These are phyloP conservation scores for Teratosphaeria gauchensis DNA, from an alignment of 2,329 filamentous ascomycete genomes.

Conservation along the genomic window DNA sequence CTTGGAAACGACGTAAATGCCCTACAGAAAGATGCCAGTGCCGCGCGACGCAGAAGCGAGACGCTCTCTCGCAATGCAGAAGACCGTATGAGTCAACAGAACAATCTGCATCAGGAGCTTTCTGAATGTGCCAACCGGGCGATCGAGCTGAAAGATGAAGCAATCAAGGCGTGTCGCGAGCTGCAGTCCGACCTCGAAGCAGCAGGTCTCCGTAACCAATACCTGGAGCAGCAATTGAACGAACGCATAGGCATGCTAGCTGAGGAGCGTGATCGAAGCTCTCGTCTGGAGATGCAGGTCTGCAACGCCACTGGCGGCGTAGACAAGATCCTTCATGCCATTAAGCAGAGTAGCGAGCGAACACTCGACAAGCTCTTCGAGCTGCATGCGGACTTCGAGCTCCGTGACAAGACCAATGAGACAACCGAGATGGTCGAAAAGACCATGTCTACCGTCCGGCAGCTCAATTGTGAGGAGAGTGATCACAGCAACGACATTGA, in stretches of 20 bases:
- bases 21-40: slow-evolving; percentile 9
- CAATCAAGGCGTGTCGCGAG: slow-evolving; percentile 10
- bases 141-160: slow-evolving; percentile 8
- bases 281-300: slow-evolving; percentile 14
- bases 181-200: slow-evolving; percentile 9
- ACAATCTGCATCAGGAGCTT: slow-evolving; percentile 7
- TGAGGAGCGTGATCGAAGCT: slow-evolving; percentile 16
- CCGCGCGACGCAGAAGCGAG: slow-evolving; percentile 5
- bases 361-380: slow-evolving; percentile 17
- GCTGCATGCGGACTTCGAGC: slow-evolving; percentile 9
- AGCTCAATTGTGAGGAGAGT: slow-evolving; percentile 9
- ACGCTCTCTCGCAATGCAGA: slow-evolving; percentile 5
- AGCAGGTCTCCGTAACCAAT: slow-evolving; percentile 4
- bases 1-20: slow-evolving; percentile 14
- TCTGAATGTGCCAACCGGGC: slow-evolving; percentile 7
- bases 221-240: slow-evolving; percentile 13
- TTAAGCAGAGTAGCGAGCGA: slow-evolving; percentile 8
- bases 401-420: slow-evolving; percentile 1
- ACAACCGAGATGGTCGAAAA: slow-evolving; percentile 10
- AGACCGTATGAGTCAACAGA: slow-evolving; percentile 4
- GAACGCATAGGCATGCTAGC: slow-evolving; percentile 11
- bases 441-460: slow-evolving; percentile 10
- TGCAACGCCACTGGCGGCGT: not conserved
- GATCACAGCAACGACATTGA: slow-evolving; percentile 10
- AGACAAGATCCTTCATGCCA: slow-evolving; percentile 2